Evolutionary conservation across 2,329 filamentous ascomycete species (phyloP).

Genomic region (Zymoseptoria tritici): DNA sequence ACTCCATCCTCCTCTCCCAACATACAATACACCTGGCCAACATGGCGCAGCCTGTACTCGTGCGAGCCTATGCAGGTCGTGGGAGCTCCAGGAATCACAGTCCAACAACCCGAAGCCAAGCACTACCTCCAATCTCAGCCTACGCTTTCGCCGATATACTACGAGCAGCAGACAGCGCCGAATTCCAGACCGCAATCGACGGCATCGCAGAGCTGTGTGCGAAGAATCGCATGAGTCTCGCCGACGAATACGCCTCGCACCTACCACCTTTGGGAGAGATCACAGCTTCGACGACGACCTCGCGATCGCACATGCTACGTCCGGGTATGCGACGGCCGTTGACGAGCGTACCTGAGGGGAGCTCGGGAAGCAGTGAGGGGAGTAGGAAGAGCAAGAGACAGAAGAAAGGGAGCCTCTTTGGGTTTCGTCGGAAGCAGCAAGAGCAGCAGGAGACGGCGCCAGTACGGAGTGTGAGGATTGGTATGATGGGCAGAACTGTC

Average conservation of each 20-base stretch:
- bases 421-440: slow-evolving; percentile 16
- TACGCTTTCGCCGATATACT: slow-evolving; percentile 29
- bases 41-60: slow-evolving; percentile 39
- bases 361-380: slow-evolving; percentile 36
- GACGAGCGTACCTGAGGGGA: slow-evolving; percentile 42
- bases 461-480: slow-evolving; percentile 19
- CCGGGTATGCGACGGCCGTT: slow-evolving; percentile 31
- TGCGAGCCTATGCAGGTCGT: slow-evolving; percentile 24
- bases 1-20: neutral
- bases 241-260: slow-evolving; percentile 56
- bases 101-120: slow-evolving; percentile 8
- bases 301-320: slow-evolving; percentile 14
- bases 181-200: slow-evolving; percentile 52
- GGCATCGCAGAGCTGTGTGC: slow-evolving; percentile 58
- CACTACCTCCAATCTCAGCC: slow-evolving; percentile 26
- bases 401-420: slow-evolving; percentile 20
- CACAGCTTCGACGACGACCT: slow-evolving; percentile 19
- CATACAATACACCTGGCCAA: slow-evolving; percentile 11
- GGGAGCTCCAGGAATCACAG: slow-evolving; percentile 7
- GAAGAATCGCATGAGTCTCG: slow-evolving; percentile 52
- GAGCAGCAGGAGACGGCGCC: slow-evolving; percentile 12
- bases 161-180: slow-evolving; percentile 36
- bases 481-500: slow-evolving; percentile 24
- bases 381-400: slow-evolving; percentile 18
- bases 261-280: slow-evolving; percentile 56